Base-by-base conservation (phyloP, 192 early-diverging fungal genomes). In the Entophlyctis helioformis region DNA sequence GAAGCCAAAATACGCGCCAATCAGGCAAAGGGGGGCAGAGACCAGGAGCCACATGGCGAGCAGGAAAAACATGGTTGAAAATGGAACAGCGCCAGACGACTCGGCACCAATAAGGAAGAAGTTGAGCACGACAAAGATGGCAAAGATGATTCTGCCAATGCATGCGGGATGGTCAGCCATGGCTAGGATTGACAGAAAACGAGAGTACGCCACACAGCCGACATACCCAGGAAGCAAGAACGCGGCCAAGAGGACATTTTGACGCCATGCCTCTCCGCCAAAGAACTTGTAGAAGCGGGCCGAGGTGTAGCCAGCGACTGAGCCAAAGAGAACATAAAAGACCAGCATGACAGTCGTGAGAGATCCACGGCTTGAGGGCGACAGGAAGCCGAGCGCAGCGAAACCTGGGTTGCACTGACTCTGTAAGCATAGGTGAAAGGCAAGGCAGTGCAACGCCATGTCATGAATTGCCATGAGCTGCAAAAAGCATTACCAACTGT, bases 301-400 rank as follows among this genome's bases (percentile, higher is more conserved):
- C 5, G 91, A 88, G 36, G 83, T 69, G 57, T 82, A 96, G 11
- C 94, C 94, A n/a, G 91, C 82, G 36, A 86, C 70, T 29, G 76
- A 74, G 6, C 82, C 84, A 66, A 87, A 98, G 31, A 85, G 36
- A 51, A 98, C 84, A 59, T 87, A 96, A 50, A 94, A 86, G 34
- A 91, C 64, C 41, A 98, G 71, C 83, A 94, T 93, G 23, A 88
- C 85, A 0, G 91, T 94, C 6, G 79, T 75, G 37, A 98, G 64
- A 1, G 94, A 87, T n/a, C 94, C 94, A 33, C 94, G 78, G 64
- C 83, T 63, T 1, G 67, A 65, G 4, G 72, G 72, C 16, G 91
- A 95, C 47, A 98, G 73, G 74, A 98, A 98, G 11, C 94, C 94
- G 41, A 98, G 81, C 13, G 87, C 75, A 4, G 94, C 94, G 74